phyloP scores from a whole-genome alignment of 2,329 filamentous ascomycete species.

The Chaetomium globosum region DNA sequence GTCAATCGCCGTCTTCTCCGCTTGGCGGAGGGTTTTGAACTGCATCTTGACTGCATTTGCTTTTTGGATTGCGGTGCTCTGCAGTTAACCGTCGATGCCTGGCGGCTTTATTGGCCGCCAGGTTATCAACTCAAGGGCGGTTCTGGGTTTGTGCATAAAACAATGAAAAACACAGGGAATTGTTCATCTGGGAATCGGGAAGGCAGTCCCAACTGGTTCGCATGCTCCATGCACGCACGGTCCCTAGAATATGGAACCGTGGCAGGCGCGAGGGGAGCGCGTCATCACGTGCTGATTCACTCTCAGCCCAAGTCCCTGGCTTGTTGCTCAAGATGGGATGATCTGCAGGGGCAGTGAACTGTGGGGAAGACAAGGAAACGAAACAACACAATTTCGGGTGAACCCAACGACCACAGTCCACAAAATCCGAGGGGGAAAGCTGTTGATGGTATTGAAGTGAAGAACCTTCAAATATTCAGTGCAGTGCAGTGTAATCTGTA shows the following conservation, averaged over 20 bases:
- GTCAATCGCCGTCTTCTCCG: constrained; percentile 38
- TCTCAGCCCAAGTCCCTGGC: not conserved
- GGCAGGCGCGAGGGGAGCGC: constrained; percentile 24
- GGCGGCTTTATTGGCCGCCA: constrained; percentile 16
- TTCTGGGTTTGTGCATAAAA: not conserved
- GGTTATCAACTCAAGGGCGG: not conserved
- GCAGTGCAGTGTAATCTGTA: too few relatives aligned
- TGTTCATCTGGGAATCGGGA: not conserved
- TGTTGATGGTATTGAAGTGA: too few relatives aligned
- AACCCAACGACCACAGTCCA: not conserved
- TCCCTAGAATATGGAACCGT: not conserved
- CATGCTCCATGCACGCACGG: not conserved
- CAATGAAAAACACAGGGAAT: not conserved
- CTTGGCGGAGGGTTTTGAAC: constrained; percentile 37
- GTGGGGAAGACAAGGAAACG: not conserved
- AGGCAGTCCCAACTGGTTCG: not conserved
- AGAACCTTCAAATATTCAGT: too few relatives aligned
- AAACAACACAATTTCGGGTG: not conserved
- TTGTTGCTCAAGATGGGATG: too few relatives aligned
- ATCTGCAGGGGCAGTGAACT: constrained; percentile 2
- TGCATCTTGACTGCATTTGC: constrained; percentile 18
- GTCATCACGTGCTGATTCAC: constrained; percentile 24
- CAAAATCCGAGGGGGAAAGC: too few relatives aligned
- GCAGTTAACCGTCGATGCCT: constrained; percentile 10
- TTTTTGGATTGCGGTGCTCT: not conserved